phyloP scores from a whole-genome alignment of 2,329 filamentous ascomycete species.

The Paecilomyces fulvus region DNA sequence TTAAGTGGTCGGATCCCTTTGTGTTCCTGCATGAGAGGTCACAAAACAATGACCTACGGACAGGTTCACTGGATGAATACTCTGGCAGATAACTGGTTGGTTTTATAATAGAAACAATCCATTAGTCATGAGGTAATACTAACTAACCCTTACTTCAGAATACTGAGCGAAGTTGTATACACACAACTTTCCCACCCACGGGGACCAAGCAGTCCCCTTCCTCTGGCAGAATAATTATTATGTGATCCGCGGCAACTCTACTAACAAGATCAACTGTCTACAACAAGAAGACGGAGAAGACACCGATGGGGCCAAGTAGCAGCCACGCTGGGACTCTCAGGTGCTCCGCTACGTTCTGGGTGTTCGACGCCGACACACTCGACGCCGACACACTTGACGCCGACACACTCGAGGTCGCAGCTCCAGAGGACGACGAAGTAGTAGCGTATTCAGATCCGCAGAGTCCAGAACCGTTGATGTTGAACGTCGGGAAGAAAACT shows the following conservation, averaged over 20 bases:
- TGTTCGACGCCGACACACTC: not conserved
- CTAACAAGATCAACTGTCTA: not conserved
- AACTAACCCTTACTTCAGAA: not conserved
- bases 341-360: not conserved
- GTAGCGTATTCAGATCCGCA: constrained; percentile 7
- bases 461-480: constrained; percentile 13
- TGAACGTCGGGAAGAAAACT: constrained; percentile 14
- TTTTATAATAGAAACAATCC: not conserved
- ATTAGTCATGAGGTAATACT: not conserved
- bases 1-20: not conserved
- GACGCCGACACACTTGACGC: not conserved
- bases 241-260: not conserved
- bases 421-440: not conserved
- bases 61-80: too few relatives aligned
- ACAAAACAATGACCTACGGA: not conserved
- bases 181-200: not conserved
- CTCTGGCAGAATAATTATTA: not conserved
- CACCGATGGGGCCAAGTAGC: not conserved
- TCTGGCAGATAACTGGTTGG: too few relatives aligned
- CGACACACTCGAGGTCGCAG: not conserved
- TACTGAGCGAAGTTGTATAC: not conserved
- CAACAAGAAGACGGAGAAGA: not conserved
- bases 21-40: not conserved
- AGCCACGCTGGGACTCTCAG: not conserved
- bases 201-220: not conserved